phyloP scores from a whole-genome alignment of 208 protist species.

The Leishmania aethiopica region DNA sequence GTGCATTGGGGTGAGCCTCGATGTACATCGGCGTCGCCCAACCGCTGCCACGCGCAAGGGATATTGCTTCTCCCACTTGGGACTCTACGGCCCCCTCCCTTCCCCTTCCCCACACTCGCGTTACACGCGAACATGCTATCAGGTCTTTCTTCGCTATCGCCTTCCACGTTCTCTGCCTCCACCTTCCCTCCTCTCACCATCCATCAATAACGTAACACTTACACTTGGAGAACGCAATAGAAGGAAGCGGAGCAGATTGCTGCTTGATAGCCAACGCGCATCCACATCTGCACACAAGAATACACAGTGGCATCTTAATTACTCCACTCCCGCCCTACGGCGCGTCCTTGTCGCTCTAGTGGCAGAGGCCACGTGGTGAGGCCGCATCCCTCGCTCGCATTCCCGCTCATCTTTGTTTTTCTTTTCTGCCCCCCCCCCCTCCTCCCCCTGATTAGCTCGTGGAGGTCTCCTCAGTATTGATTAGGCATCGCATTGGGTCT shows the following conservation, averaged over 20 bases:
- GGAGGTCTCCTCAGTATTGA: too few relatives aligned
- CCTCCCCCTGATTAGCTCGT: too few relatives aligned
- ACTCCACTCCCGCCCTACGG: not conserved
- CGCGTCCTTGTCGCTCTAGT: not conserved
- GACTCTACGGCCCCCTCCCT: not conserved
- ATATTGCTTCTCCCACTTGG: not conserved
- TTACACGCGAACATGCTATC: not conserved
- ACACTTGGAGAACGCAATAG: constrained; percentile 6
- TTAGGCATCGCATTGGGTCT: not conserved
- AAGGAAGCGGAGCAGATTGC: not conserved
- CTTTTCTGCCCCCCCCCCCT: not conserved
- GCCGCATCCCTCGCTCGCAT: not conserved
- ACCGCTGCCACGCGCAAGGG: not conserved
- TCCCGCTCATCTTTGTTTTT: not conserved
- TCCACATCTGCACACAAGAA: not conserved
- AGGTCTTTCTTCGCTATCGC: not conserved
- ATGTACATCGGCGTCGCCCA: not conserved
- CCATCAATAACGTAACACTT: not conserved
- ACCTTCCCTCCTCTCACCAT: not conserved
- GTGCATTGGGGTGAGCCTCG: not conserved
- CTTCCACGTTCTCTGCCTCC: not conserved
- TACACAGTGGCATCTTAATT: not conserved
- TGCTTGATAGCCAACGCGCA: not conserved
- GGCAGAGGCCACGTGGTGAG: not conserved
- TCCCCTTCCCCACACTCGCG: not conserved